phyloP scores from a whole-genome alignment of 306 rosid genomes.

The Cucurbita ficifolia region DNA sequence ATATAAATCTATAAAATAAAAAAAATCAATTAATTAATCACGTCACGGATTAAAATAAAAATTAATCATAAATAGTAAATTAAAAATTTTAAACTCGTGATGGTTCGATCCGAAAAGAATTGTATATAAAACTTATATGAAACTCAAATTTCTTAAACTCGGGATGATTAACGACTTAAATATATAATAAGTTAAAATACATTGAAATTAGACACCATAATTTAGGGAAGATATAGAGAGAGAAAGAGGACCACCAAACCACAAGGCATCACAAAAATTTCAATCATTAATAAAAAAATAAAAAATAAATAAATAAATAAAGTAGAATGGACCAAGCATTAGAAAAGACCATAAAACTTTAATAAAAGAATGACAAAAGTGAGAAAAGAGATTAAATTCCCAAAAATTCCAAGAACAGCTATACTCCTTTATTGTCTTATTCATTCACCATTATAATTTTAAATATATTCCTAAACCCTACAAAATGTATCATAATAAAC shows the following conservation, averaged over 20 bases:
- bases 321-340: conserved; percentile 32
- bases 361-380: conserved; percentile 42
- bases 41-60: not conserved
- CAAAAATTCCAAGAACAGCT: conserved; percentile 2
- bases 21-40: not conserved
- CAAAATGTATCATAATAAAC: not conserved
- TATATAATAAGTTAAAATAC: not conserved
- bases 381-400: conserved; percentile 17
- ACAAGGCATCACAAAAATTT: not conserved
- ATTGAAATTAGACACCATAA: not conserved
- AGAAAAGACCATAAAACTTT: conserved; percentile 23
- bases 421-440: not conserved
- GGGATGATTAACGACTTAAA: not conserved
- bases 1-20: not conserved
- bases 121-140: not conserved
- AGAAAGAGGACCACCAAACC: not conserved
- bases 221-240: not conserved
- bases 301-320: not conserved
- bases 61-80: not conserved
- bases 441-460: not conserved
- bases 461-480: not conserved
- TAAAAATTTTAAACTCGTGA: not conserved
- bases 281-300: not conserved
- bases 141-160: not conserved
- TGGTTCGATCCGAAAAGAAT: not conserved